Percentiles rank a stretch among this genome's conserved stretches.
Evolutionary conservation across 805 yeast species (phyloP).

Genomic region (Nakazawaea peltata): DNA sequence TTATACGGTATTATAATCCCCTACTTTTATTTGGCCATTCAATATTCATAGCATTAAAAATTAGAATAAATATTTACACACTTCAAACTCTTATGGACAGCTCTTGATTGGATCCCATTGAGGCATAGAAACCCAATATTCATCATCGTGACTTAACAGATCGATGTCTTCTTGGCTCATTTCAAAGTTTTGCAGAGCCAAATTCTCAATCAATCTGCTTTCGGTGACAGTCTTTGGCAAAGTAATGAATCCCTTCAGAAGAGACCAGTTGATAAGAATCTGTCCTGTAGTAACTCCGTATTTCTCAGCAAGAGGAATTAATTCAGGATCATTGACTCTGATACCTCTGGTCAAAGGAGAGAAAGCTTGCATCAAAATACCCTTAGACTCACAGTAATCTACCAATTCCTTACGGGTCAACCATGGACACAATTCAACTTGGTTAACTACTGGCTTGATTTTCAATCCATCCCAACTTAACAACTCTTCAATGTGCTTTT

Average conservation of each 20-base stretch:
- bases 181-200: conserved; percentile 27
- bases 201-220: conserved; percentile 29
- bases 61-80: too few species aligned
- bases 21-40: too few species aligned
- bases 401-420: conserved; percentile 35
- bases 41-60: too few species aligned
- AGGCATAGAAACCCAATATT: conserved; percentile 11
- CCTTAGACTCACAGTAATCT: conserved; percentile 33
- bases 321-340: conserved; percentile 33
- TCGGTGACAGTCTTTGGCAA: conserved; percentile 25
- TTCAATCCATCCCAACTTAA: conserved; percentile 35
- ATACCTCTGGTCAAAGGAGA: conserved; percentile 54
- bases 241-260: conserved; percentile 33
- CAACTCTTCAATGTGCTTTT: conserved; percentile 47
- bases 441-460: conserved; percentile 38
- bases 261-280: conserved; percentile 38
- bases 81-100: too few species aligned
- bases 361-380: conserved; percentile 51
- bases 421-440: conserved; percentile 46
- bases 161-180: conserved; percentile 25
- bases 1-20: too few species aligned
- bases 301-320: conserved; percentile 28
- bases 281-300: conserved; percentile 36
- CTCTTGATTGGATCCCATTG: conserved; percentile 1
- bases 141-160: conserved; percentile 25